A percentile compares a stretch with the other conserved stretches of the same genome.
Conservation (phyloP, 169 alveolate genomes). For the Plasmodium yoelii region DNA sequence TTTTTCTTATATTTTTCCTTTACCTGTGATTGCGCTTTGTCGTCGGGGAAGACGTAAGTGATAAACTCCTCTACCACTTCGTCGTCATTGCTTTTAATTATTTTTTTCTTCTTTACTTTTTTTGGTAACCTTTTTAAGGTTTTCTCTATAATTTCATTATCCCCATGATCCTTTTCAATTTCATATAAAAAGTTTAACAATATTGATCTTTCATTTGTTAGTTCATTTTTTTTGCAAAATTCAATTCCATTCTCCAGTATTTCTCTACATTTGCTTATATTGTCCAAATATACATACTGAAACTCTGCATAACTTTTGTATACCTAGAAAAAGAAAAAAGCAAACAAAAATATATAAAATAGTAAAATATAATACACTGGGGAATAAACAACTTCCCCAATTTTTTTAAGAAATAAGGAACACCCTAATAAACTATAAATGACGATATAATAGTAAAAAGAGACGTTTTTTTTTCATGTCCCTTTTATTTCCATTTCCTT, state of each 20-base stretch:
- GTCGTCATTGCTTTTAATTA: slow-evolving; percentile 79
- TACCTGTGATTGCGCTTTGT: slow-evolving; percentile 81
- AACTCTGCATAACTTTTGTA: slow-evolving; percentile 84
- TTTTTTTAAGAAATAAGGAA: background rate
- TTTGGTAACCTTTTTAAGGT: slow-evolving; percentile 80
- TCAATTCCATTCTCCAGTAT: slow-evolving; percentile 85
- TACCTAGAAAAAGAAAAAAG: slow-evolving; percentile 53
- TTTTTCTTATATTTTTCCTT: slow-evolving; percentile 49
- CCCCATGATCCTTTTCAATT: slow-evolving; percentile 81
- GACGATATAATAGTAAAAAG: no score
- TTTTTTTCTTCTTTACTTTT: slow-evolving; percentile 83
- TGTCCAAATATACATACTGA: slow-evolving; percentile 79
- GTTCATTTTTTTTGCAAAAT: slow-evolving; percentile 80
- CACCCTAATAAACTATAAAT: no score
- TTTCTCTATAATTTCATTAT: slow-evolving; percentile 76
- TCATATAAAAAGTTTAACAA: slow-evolving; percentile 78
- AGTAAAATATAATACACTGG: background rate
- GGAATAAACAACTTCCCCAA: background rate
- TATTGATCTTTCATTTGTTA: slow-evolving; percentile 85
- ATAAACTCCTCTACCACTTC: slow-evolving; percentile 78
- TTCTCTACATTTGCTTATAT: slow-evolving; percentile 78
- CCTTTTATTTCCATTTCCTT: no score
- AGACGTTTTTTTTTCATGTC: no score
- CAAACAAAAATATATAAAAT: slow-evolving; percentile 5
- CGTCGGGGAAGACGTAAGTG: slow-evolving; percentile 87